These are phyloP conservation scores for Saturnispora saitoi DNA, from an alignment of 805 yeast genomes.

Conservation along the genomic window DNA sequence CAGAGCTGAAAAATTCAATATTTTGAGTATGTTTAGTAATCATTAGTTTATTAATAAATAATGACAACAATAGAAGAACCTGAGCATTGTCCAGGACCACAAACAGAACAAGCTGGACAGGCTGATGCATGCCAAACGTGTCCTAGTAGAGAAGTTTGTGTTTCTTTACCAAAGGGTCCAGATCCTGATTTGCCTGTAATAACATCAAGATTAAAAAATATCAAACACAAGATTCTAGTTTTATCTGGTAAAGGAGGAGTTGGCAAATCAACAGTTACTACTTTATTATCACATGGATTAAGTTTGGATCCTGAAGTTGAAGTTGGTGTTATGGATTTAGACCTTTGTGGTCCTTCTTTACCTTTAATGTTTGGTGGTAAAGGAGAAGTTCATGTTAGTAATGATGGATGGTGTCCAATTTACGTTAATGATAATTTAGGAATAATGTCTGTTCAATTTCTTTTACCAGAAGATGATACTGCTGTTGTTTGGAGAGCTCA, in stretches of 20 bases:
- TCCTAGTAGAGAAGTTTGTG: slow-evolving; percentile 87
- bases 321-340: slow-evolving; percentile 94
- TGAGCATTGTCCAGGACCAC: slow-evolving; percentile 98
- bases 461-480: slow-evolving; percentile 87
- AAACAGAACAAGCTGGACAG: slow-evolving; percentile 86
- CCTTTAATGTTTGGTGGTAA: slow-evolving; percentile 94
- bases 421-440: slow-evolving; percentile 93
- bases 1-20: no score
- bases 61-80: slow-evolving; percentile 1
- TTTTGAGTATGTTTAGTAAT: neutral
- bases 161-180: slow-evolving; percentile 64
- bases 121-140: slow-evolving; percentile 94
- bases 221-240: slow-evolving; percentile 71
- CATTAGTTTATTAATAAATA: neutral
- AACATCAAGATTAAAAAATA: slow-evolving; percentile 51
- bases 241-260: slow-evolving; percentile 91
- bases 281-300: slow-evolving; percentile 94
- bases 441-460: slow-evolving; percentile 88
- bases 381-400: slow-evolving; percentile 81
- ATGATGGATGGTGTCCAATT: slow-evolving; percentile 94
- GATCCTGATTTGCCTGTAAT: slow-evolving; percentile 80
- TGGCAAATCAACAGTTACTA: slow-evolving; percentile 92
- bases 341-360: slow-evolving; percentile 95
- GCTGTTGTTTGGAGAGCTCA: slow-evolving; percentile 97
- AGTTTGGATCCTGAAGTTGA: slow-evolving; percentile 76